Evolutionary conservation across 306 rosid genomes (phyloP).

Genomic region (Mimosa bimucronata): DNA sequence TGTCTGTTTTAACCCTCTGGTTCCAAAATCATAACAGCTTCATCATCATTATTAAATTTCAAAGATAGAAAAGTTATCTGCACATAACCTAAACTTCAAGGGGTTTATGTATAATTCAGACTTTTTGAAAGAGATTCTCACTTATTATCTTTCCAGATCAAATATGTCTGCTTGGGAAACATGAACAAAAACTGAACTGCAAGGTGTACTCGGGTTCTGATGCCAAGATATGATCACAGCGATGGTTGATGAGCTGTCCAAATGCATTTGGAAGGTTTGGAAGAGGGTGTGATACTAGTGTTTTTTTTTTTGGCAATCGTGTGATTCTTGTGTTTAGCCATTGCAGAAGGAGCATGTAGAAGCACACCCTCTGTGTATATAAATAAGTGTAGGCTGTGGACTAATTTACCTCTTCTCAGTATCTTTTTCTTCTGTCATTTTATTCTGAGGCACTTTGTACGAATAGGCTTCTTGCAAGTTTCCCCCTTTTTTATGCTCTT

Average conservation of each 20-base stretch:
- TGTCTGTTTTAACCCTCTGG: background rate
- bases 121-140: background rate
- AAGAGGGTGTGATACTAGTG: conserved; percentile 28
- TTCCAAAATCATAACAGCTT: conserved; percentile 14
- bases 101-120: background rate
- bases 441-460: background rate
- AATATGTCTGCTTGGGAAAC: conserved; percentile 91
- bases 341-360: conserved; percentile 26
- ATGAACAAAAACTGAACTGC: conserved; percentile 63
- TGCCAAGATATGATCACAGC: background rate
- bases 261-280: conserved; percentile 17
- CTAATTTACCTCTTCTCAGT: background rate
- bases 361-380: background rate
- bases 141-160: conserved; percentile 54
- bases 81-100: background rate
- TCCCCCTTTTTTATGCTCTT: background rate
- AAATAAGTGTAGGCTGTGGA: conserved; percentile 33
- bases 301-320: background rate
- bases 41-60: background rate
- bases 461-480: background rate
- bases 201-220: background rate
- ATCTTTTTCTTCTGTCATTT: background rate
- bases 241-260: background rate
- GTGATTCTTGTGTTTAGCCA: conserved; percentile 7
- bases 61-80: background rate